Percentiles rank a stretch among this genome's conserved stretches.
Evolutionary conservation across 2,329 filamentous ascomycete species (phyloP).

Genomic region (Nemania abortiva): DNA sequence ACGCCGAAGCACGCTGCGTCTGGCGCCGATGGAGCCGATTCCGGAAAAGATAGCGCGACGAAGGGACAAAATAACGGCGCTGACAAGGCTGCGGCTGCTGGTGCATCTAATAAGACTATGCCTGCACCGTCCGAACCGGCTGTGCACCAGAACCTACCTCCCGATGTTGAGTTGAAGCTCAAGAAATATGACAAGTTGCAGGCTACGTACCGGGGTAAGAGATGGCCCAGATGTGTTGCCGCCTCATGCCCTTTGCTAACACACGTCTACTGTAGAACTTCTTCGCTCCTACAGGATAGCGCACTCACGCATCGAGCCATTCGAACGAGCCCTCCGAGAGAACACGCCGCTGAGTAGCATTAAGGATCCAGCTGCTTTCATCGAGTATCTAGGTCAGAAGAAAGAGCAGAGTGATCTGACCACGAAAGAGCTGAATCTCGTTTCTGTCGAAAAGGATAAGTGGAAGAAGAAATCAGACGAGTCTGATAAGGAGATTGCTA

Average conservation of each 20-base stretch:
- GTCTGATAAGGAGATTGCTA: conserved; percentile 71
- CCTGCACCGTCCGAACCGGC: conserved; percentile 44
- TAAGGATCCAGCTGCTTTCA: conserved; percentile 82
- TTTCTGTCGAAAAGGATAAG: conserved; percentile 83
- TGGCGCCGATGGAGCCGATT: conserved; percentile 41
- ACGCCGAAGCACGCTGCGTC: conserved; percentile 64
- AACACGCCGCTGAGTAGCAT: conserved; percentile 93
- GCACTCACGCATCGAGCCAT: conserved; percentile 91
- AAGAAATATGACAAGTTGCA: conserved; percentile 92
- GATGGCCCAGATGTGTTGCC: background rate
- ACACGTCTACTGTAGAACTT: conserved; percentile 69
- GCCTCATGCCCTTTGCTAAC: conserved; percentile 27
- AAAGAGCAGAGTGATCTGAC: conserved; percentile 91
- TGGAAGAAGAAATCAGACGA: conserved; percentile 82
- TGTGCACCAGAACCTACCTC: conserved; percentile 68
- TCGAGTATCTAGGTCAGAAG: conserved; percentile 90
- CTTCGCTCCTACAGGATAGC: conserved; percentile 92
- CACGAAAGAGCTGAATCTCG: conserved; percentile 89
- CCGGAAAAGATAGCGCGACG: conserved; percentile 38
- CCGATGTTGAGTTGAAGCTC: conserved; percentile 80
- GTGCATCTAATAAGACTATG: conserved; percentile 44
- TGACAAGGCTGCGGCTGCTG: conserved; percentile 21
- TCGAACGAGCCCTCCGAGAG: conserved; percentile 90
- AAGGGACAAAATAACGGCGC: conserved; percentile 30
- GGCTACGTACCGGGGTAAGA: conserved; percentile 82